A percentile compares a stretch with the other conserved stretches of the same genome.
Conservation (phyloP, 805 yeast genomes). For the Yamadazyma olivae region DNA sequence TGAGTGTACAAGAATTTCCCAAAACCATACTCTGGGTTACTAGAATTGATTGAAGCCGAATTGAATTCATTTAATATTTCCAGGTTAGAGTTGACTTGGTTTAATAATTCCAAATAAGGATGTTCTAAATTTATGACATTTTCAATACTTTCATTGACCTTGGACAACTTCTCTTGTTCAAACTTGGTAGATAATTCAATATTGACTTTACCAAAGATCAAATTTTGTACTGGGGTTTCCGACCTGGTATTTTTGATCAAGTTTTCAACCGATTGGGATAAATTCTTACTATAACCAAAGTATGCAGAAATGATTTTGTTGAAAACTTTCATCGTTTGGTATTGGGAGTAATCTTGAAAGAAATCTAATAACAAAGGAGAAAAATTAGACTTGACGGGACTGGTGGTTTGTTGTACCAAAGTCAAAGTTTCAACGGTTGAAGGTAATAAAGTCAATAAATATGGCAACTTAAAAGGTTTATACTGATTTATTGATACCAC, state of each 20-base stretch:
- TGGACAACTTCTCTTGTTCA: constrained; percentile 18
- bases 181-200: constrained; percentile 27
- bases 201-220: constrained; percentile 51
- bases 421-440: constrained; percentile 52
- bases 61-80: constrained; percentile 56
- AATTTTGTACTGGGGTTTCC: constrained; percentile 57
- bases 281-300: constrained; percentile 45
- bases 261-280: constrained; percentile 33
- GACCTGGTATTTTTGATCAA: constrained; percentile 52
- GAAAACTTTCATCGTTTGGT: constrained; percentile 45
- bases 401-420: constrained; percentile 57
- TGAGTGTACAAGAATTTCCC: constrained; percentile 66
- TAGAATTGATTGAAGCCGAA: constrained; percentile 39
- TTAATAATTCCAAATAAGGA: constrained; percentile 71
- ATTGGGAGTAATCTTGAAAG: constrained; percentile 53
- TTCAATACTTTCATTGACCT: constrained; percentile 33
- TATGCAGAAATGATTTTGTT: constrained; percentile 53
- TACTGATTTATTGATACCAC: constrained; percentile 60
- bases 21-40: constrained; percentile 83
- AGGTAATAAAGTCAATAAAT: constrained; percentile 52
- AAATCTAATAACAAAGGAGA: constrained; percentile 76
- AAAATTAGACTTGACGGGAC: constrained; percentile 35
- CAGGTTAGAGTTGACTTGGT: constrained; percentile 62
- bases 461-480: constrained; percentile 67
- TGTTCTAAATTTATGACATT: constrained; percentile 60